These are phyloP conservation scores for Amanita polypyramis DNA, from an alignment of 768 basidiomycete genomes.

Conservation along the genomic window DNA sequence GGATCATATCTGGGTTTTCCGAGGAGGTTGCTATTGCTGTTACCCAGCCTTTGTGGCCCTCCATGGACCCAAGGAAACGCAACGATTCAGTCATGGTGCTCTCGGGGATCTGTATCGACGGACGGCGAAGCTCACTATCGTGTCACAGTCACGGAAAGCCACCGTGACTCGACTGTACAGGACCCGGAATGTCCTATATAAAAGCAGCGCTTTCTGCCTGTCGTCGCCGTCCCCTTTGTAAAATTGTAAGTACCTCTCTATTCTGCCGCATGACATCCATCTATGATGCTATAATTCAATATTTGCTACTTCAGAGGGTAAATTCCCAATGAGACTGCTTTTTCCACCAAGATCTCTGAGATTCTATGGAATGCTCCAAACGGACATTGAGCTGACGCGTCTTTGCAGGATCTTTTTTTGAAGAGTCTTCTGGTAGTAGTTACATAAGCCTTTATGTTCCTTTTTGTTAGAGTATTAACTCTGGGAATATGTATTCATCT, in stretches of 20 bases:
- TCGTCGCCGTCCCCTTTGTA: not conserved
- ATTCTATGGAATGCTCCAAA: slow-evolving; percentile 2
- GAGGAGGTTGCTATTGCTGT: slow-evolving; percentile 97
- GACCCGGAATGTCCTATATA: slow-evolving; percentile 25
- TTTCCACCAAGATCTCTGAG: slow-evolving; percentile 79
- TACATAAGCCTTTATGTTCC: not conserved
- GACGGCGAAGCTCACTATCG: not conserved
- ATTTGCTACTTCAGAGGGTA: slow-evolving; percentile 90
- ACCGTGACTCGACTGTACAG: slow-evolving; percentile 59
- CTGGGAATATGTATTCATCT: not conserved
- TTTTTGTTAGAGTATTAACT: not conserved
- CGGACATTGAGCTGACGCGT: not conserved
- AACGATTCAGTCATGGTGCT: slow-evolving; percentile 71
- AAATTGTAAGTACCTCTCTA: not conserved
- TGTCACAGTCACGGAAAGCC: slow-evolving; percentile 42
- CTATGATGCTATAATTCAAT: slow-evolving; percentile 36
- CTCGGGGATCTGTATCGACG: slow-evolving; percentile 16
- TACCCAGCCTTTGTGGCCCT: slow-evolving; percentile 96
- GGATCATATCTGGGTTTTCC: slow-evolving; percentile 98
- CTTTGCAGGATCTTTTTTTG: not conserved
- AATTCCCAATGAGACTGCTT: slow-evolving; percentile 55
- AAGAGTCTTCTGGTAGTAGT: not conserved
- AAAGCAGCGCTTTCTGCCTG: not conserved
- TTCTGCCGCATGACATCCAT: not conserved
- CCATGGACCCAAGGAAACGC: slow-evolving; percentile 84